Base-by-base conservation (phyloP, 2,329 filamentous ascomycete genomes). In the Periconia sp. region DNA sequence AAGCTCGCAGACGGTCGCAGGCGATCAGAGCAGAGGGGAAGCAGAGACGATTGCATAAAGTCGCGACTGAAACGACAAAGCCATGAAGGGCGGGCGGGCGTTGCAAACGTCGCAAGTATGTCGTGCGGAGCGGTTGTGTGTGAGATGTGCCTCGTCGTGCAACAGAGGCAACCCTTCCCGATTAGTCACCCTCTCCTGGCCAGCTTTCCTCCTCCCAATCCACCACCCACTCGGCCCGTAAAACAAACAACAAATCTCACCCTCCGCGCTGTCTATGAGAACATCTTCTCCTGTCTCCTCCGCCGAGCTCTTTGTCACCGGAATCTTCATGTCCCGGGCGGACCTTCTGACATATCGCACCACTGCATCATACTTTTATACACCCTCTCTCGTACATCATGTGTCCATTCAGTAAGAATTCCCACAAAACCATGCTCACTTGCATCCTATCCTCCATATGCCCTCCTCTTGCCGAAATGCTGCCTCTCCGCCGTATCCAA, bases 201-300 rank as follows among this genome's bases (percentile, higher is more conserved):
- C 45, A 31, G 42, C 17, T 44, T 55, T 30, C 62, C 54, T 56
- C 60, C 56, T 60, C 54, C 54, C 58, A 63, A 47, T 27, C 54
- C 53, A 54, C 59, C 53, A 52, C 52, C 56, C 57, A 3, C 59
- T 60, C 66, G 63, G 63, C 54, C 50, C 59, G 61, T 69, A 70
- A 72, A 72, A 71, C 69, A 72, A 63, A 61, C 61, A 27, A 63
- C 59, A 64, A 59, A 66, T 69, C 63, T 69, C 66, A 66, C 58
- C 67, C 59, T 65, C 68, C 68, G 68, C 63, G 49, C 58, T 60
- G 53, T n/a, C 55, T 27, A 50, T 41, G 41, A 40, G 37, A 44
- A 60, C 55, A 59, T 52, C 60, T 56, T 60, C 57, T 52, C 41
- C 57, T 53, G 61, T 57, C 60, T 54, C 50, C 57, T 49, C 56